Base-by-base conservation (phyloP, 202 grass and related monocot genomes). In the Hordeum pubiflorum region DNA sequence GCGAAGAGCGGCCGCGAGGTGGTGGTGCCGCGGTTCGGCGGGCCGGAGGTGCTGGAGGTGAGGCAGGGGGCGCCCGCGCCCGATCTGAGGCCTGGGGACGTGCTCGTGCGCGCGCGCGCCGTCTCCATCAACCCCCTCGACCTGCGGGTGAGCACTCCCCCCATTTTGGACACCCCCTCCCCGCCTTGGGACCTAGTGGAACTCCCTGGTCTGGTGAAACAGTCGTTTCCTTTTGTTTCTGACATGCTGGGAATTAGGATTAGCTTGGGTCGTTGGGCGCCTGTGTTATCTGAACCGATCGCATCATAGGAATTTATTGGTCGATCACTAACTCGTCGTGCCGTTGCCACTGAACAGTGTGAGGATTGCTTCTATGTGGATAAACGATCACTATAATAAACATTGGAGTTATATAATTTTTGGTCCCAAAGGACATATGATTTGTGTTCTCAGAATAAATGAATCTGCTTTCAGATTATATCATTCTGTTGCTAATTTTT, bases 91-190 rank as follows among this genome's bases (percentile, higher is more conserved):
- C 82, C 92, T 2, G 65, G 73, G 63, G 92, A 98, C 52, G 90
- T 98, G 77, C 95, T 98, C 26, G 95, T 98, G 37, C 88, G 90
- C 71, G 72, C 95, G 18, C 90, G 95, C 37, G 95, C 95, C 63
- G 88, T 98, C 57, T 90, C 95, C 37, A 89, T 98, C 79, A 98
- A 98, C 83, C 95, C 95, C 13, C 66, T 98, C 52, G 92, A 98
- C 77, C 62, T 94, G 69, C 89, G 92, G 82, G 95, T 98, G 90
- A 98, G 95, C 76, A 5, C 58, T 68, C 43, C 17, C 40, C 17
- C 4, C 76, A 27, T 61, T 86, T 60, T 20, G 31, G 31, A 74
- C 14, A 26, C 9, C 48, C 14, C 9, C 13, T 48, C 22, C 70
- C 48, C 20, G 6, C 52, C 23, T 72, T 43, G 44, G 22, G 57